A percentile compares a stretch with the other conserved stretches of the same genome.
phyloP scores from a whole-genome alignment of 2,329 filamentous ascomycete genomes.

The Hypoxylon sp. region DNA sequence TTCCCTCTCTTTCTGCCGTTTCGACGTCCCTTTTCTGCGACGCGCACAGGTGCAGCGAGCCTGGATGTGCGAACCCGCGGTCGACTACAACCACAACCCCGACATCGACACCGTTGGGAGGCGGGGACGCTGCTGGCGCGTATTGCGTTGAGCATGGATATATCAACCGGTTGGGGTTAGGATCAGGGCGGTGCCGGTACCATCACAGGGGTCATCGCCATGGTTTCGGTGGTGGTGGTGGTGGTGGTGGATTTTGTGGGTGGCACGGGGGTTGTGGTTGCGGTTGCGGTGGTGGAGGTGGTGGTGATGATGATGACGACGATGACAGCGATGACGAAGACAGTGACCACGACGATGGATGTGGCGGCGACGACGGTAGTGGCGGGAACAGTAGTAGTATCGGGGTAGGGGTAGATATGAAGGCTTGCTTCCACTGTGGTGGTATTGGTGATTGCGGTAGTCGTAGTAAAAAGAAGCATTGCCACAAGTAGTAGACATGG shows the following conservation, averaged over 20 bases:
- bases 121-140: neutral
- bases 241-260: slow-evolving; percentile 1
- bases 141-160: slow-evolving; percentile 30
- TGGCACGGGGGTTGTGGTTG: neutral
- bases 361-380: slow-evolving; percentile 11
- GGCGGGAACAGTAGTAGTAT: slow-evolving; percentile 19
- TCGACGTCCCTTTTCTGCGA: slow-evolving; percentile 35
- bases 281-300: neutral
- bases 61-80: slow-evolving; percentile 29
- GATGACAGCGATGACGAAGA: slow-evolving; percentile 1
- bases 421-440: slow-evolving; percentile 14
- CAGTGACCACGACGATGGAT: neutral
- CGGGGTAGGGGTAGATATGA: slow-evolving; percentile 16
- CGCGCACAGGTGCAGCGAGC: slow-evolving; percentile 31
- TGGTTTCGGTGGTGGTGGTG: neutral
- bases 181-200: neutral
- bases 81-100: neutral
- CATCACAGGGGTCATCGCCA: neutral
- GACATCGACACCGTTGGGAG: neutral
- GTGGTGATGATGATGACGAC: slow-evolving; percentile 1
- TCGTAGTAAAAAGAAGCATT: slow-evolving; percentile 12
- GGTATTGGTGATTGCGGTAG: slow-evolving; percentile 14
- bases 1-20: neutral
- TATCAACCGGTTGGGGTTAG: neutral
- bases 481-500: neutral